Percentiles rank a stretch among this genome's conserved stretches.
Conservation (phyloP, 1,284 basidiomycete species). For the Tilletia setariae region DNA sequence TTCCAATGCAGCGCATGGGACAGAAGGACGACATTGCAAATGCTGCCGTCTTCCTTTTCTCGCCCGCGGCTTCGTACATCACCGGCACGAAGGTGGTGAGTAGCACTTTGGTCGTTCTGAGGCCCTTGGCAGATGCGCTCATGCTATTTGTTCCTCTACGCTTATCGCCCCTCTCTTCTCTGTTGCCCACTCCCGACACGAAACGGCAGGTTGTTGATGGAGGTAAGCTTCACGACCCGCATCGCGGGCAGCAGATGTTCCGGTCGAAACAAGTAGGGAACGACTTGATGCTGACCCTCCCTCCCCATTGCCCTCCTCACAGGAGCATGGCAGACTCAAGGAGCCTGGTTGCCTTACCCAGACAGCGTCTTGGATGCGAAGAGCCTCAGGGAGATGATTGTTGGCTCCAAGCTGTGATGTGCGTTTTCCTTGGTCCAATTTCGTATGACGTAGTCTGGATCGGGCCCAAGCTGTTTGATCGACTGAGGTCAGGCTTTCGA, state of each 20-base stretch:
- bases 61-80: slow-evolving; percentile 76
- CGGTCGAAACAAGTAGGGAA: no score
- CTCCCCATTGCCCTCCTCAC: background rate
- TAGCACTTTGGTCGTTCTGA: background rate
- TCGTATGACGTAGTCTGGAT: no score
- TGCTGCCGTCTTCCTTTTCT: slow-evolving; percentile 80
- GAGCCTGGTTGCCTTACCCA: slow-evolving; percentile 49
- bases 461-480: no score
- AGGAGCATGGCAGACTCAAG: slow-evolving; percentile 35
- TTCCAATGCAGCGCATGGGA: slow-evolving; percentile 51
- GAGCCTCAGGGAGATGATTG: slow-evolving; percentile 10
- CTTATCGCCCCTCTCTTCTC: no score
- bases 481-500: no score
- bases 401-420: slow-evolving; percentile 12
- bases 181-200: no score
- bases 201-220: slow-evolving; percentile 13
- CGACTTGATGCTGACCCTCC: background rate
- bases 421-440: no score
- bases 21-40: slow-evolving; percentile 69
- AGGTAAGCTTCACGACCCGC: background rate
- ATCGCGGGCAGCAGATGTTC: no score
- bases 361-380: slow-evolving; percentile 40
- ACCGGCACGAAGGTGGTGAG: slow-evolving; percentile 60
- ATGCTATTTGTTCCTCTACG: background rate
- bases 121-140: no score